Conservation (phyloP, 345 rosid genomes). For the Orychophragmus violaceus region DNA sequence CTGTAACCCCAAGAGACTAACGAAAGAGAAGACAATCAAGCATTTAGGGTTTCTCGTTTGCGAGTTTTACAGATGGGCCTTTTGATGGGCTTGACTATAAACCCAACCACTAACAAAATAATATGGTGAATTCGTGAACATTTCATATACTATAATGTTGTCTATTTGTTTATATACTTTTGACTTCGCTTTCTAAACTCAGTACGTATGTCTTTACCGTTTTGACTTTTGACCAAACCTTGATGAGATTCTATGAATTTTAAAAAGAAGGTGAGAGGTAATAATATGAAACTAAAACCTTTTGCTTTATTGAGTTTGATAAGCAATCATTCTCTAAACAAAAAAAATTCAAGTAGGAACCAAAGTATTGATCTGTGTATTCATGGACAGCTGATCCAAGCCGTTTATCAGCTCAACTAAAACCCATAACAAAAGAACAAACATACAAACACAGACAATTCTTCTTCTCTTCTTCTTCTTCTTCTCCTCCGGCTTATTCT, state of each 20-base stretch:
- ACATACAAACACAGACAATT: neutral
- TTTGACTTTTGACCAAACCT: neutral
- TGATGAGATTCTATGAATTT: neutral
- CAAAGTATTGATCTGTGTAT: conserved; percentile 3
- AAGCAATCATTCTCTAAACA: neutral
- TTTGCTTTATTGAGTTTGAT: neutral
- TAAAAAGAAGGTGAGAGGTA: neutral
- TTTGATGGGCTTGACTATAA: neutral
- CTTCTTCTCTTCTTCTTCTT: neutral
- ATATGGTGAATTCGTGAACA: too few species aligned
- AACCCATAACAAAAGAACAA: conserved; percentile 10
- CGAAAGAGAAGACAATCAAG: neutral
- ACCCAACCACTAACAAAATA: neutral
- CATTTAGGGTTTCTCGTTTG: neutral
- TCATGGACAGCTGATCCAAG: neutral
- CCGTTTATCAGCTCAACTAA: conserved; percentile 4
- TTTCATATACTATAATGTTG: neutral
- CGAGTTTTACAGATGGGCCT: neutral
- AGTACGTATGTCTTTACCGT: too few species aligned
- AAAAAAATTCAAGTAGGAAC: conserved; percentile 17
- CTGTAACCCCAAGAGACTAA: neutral
- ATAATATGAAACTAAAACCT: neutral
- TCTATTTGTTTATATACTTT: too few species aligned
- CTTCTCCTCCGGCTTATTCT: neutral
- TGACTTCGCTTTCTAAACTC: neutral